These are phyloP conservation scores for Peronospora destructor DNA, from an alignment of 352 stramenopile species.

Conservation along the genomic window DNA sequence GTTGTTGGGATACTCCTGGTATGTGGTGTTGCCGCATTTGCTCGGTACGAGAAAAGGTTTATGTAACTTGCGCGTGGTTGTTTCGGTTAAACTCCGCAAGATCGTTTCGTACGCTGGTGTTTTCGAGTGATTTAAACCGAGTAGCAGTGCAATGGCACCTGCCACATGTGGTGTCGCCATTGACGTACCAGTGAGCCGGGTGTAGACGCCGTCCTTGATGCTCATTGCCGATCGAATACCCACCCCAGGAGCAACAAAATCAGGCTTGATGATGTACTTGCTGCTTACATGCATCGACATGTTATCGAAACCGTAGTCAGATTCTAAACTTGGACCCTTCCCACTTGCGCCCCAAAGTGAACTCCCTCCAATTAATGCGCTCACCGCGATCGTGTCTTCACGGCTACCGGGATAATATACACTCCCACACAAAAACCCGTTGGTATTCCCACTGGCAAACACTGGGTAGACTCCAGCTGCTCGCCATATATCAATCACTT, in stretches of 20 bases:
- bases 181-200: conserved; percentile 59
- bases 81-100: conserved; percentile 30
- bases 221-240: conserved; percentile 62
- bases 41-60: conserved; percentile 68
- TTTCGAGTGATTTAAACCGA: conserved; percentile 30
- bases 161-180: conserved; percentile 71
- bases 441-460: conserved; percentile 67
- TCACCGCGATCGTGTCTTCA: conserved; percentile 49
- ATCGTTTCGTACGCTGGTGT: conserved; percentile 28
- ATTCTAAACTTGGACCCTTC: conserved; percentile 48
- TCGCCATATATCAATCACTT: conserved; percentile 50
- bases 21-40: conserved; percentile 53
- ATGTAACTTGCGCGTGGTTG: conserved; percentile 37
- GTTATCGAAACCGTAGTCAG: conserved; percentile 7
- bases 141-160: conserved; percentile 50
- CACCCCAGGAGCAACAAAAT: conserved; percentile 66
- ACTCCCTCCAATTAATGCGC: conserved; percentile 45
- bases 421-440: conserved; percentile 62
- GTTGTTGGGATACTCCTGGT: conserved; percentile 66
- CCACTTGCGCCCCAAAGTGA: conserved; percentile 66
- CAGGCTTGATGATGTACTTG: conserved; percentile 50
- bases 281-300: background rate
- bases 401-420: conserved; percentile 60
- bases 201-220: conserved; percentile 48
- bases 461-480: conserved; percentile 43